Conservation (phyloP, 2,329 filamentous ascomycete genomes). For the Diplodia seriata region DNA sequence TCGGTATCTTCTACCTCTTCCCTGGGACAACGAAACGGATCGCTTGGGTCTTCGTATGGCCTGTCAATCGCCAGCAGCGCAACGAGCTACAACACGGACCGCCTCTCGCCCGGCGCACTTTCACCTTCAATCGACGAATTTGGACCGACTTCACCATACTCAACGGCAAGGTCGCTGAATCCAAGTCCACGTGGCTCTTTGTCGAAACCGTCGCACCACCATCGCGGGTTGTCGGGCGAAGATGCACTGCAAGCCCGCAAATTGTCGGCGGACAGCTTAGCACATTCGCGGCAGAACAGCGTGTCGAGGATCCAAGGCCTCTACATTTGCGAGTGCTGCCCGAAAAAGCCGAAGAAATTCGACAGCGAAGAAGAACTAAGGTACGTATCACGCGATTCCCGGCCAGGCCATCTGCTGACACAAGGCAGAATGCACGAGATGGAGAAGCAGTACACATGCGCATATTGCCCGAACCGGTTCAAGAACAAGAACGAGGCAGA, state of each 20-base stretch:
- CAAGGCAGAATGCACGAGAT: constrained; percentile 77
- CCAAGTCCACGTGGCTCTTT: constrained; percentile 52
- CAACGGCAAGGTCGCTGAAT: constrained; percentile 55
- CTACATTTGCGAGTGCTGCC: constrained; percentile 90
- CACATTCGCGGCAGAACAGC: constrained; percentile 58
- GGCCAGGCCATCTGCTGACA: constrained; percentile 31
- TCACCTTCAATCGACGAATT: constrained; percentile 65
- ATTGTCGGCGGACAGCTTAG: constrained; percentile 53
- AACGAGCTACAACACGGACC: constrained; percentile 68
- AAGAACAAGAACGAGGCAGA: constrained; percentile 99
- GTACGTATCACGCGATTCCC: constrained; percentile 61
- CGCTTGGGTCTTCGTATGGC: constrained; percentile 66
- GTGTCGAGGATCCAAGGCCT: constrained; percentile 62
- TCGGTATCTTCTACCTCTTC: constrained; percentile 71
- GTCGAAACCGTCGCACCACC: constrained; percentile 48
- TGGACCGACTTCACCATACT: constrained; percentile 62
- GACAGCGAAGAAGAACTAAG: constrained; percentile 81
- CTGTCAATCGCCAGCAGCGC: constrained; percentile 70
- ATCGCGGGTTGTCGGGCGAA: constrained; percentile 51
- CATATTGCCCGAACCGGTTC: constrained; percentile 92
- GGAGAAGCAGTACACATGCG: constrained; percentile 95
- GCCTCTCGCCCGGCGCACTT: constrained; percentile 65
- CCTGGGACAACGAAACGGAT: constrained; percentile 65
- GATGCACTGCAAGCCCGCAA: constrained; percentile 50
- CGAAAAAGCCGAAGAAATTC: constrained; percentile 96